phyloP scores from a whole-genome alignment of 2,329 filamentous ascomycete genomes.

The Aspergillus chevalieri region DNA sequence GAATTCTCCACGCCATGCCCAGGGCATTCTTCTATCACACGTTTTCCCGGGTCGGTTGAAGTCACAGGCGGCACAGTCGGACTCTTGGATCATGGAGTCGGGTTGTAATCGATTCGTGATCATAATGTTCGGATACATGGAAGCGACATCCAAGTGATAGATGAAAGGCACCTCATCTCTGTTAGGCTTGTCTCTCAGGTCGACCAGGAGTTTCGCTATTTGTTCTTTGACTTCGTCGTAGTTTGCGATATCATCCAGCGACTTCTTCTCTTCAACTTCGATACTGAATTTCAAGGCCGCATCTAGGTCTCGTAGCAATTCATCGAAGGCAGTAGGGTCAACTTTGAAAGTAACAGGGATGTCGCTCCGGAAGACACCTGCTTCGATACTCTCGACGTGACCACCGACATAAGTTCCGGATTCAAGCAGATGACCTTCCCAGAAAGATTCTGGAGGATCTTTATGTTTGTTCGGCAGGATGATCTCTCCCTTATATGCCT shows the following conservation, averaged over 20 bases:
- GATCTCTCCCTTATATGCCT: conserved; percentile 88
- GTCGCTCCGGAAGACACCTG: conserved; percentile 91
- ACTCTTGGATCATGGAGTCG: conserved; percentile 97
- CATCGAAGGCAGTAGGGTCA: conserved; percentile 83
- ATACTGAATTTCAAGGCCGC: conserved; percentile 84
- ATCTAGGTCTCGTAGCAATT: conserved; percentile 79
- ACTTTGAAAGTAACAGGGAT: conserved; percentile 91
- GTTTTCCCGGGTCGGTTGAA: conserved; percentile 98
- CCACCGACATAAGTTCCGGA: conserved; percentile 98
- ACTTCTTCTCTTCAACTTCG: conserved; percentile 76
- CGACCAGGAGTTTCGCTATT: conserved; percentile 64
- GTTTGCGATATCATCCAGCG: conserved; percentile 69
- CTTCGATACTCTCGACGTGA: conserved; percentile 98
- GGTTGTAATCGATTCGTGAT: conserved; percentile 96
- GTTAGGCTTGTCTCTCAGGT: conserved; percentile 76
- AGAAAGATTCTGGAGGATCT: conserved; percentile 85
- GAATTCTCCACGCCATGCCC: conserved; percentile 98
- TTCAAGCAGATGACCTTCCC: conserved; percentile 91
- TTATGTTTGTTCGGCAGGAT: conserved; percentile 94
- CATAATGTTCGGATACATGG: conserved; percentile 99
- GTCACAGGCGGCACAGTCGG: conserved; percentile 93
- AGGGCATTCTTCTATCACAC: conserved; percentile 87
- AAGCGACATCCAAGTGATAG: conserved; percentile 96
- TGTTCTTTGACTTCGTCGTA: conserved; percentile 80
- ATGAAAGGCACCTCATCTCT: conserved; percentile 81